These are phyloP conservation scores for Xylariaceae sp. DNA, from an alignment of 2,329 filamentous ascomycete species.

Conservation along the genomic window DNA sequence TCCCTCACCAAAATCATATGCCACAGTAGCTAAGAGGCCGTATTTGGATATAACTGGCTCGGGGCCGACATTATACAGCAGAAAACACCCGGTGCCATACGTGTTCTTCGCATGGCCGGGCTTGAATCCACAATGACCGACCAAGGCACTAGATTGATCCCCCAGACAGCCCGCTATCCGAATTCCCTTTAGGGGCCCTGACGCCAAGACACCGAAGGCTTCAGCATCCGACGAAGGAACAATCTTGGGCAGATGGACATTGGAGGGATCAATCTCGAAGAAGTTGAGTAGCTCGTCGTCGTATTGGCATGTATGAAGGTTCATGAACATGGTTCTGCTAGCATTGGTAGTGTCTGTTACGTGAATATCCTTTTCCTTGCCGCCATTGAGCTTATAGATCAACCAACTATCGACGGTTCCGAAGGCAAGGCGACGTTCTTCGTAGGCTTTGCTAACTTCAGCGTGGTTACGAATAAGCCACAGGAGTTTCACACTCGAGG, in stretches of 20 bases:
- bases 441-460: constrained; percentile 75
- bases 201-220: constrained; percentile 72
- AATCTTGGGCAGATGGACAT: constrained; percentile 81
- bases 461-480: constrained; percentile 81
- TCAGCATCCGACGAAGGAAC: constrained; percentile 78
- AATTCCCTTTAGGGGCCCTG: constrained; percentile 71
- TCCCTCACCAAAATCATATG: constrained; percentile 76
- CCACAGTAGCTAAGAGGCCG: constrained; percentile 84
- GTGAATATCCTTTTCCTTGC: constrained; percentile 67
- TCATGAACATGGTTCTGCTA: constrained; percentile 94
- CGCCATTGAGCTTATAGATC: constrained; percentile 83
- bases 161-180: constrained; percentile 85
- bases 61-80: constrained; percentile 86
- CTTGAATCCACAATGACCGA: constrained; percentile 84
- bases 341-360: constrained; percentile 90
- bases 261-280: constrained; percentile 73
- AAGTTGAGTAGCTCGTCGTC: constrained; percentile 79
- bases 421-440: constrained; percentile 77
- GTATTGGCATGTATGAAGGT: constrained; percentile 80
- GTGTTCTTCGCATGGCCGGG: constrained; percentile 89
- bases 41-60: constrained; percentile 86
- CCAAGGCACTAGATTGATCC: constrained; percentile 85
- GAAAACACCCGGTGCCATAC: constrained; percentile 88
- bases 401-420: constrained; percentile 91
- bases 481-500: constrained; percentile 82